phyloP scores from a whole-genome alignment of 106 monocot species.

The Platanthera zijinensis region DNA sequence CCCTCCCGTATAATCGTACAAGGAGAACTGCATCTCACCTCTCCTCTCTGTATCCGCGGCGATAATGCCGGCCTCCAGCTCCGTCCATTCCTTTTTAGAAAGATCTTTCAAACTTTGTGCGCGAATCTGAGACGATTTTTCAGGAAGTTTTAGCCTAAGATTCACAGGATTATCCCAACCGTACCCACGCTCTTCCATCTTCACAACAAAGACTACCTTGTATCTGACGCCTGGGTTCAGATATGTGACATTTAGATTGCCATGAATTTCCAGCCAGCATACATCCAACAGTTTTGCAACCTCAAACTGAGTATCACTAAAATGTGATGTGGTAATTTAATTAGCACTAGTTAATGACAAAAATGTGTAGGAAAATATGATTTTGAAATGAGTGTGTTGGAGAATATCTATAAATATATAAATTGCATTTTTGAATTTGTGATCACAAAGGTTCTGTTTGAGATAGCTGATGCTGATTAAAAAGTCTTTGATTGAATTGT shows the following conservation, averaged over 20 bases:
- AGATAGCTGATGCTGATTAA: no score
- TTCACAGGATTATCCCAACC: slow-evolving; percentile 42
- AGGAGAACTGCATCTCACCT: slow-evolving; percentile 35
- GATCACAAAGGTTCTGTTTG: no score
- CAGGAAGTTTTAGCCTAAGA: slow-evolving; percentile 25
- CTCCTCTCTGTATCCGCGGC: neutral
- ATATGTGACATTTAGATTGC: slow-evolving; percentile 20
- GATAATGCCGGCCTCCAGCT: slow-evolving; percentile 32
- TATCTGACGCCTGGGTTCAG: slow-evolving; percentile 45
- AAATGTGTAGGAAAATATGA: no score
- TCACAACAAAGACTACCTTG: slow-evolving; percentile 41
- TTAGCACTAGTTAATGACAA: no score
- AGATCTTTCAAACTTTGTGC: slow-evolving; percentile 29
- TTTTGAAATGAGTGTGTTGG: no score
- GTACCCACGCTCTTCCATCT: slow-evolving; percentile 20
- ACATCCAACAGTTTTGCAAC: slow-evolving; percentile 27
- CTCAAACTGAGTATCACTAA: slow-evolving; percentile 29
- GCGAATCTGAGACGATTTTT: slow-evolving; percentile 4
- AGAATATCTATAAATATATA: no score
- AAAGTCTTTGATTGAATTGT: no score
- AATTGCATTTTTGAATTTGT: no score
- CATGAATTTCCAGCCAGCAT: slow-evolving; percentile 66
- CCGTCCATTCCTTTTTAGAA: slow-evolving; percentile 22
- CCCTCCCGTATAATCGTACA: slow-evolving; percentile 42
- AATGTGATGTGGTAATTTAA: no score